Conservation (phyloP, 2,329 filamentous ascomycete species). For the Colletotrichum sp. region DNA sequence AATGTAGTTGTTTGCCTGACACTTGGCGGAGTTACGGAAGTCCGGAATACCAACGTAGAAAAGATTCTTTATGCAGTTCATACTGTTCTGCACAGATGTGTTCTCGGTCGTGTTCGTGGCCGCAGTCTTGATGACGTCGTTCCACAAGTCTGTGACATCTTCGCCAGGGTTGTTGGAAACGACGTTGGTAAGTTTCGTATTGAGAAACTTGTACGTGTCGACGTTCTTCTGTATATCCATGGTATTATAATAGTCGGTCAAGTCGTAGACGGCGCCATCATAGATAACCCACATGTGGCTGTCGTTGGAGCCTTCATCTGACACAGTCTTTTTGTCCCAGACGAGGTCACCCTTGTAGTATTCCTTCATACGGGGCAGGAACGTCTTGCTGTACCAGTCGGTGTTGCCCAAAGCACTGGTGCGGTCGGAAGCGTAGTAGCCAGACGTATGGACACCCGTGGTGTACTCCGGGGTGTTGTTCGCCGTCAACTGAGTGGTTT, state of each 20-base stretch:
- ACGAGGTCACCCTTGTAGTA: constrained; percentile 91
- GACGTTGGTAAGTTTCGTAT: constrained; percentile 68
- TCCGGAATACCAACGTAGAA: constrained; percentile 87
- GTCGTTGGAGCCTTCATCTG: constrained; percentile 68
- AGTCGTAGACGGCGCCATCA: constrained; percentile 79
- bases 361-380: constrained; percentile 80
- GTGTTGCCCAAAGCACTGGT: constrained; percentile 63
- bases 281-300: constrained; percentile 83
- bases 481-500: constrained; percentile 59
- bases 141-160: constrained; percentile 75
- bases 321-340: constrained; percentile 64
- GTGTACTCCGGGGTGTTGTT: constrained; percentile 68
- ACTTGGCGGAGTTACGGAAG: constrained; percentile 78
- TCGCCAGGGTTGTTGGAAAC: constrained; percentile 79
- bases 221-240: constrained; percentile 61
- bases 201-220: constrained; percentile 72
- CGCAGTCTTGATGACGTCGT: constrained; percentile 53
- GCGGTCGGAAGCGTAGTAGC: constrained; percentile 60
- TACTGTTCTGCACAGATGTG: constrained; percentile 64
- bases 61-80: constrained; percentile 81
- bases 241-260: constrained; percentile 91
- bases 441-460: constrained; percentile 73
- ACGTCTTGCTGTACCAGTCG: constrained; percentile 79
- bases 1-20: constrained; percentile 90
- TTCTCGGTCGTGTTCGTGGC: constrained; percentile 56